Percentiles rank a stretch among this genome's conserved stretches.
These are phyloP conservation scores for Clavaria fumosa DNA, from an alignment of 768 basidiomycete species.

Conservation along the genomic window DNA sequence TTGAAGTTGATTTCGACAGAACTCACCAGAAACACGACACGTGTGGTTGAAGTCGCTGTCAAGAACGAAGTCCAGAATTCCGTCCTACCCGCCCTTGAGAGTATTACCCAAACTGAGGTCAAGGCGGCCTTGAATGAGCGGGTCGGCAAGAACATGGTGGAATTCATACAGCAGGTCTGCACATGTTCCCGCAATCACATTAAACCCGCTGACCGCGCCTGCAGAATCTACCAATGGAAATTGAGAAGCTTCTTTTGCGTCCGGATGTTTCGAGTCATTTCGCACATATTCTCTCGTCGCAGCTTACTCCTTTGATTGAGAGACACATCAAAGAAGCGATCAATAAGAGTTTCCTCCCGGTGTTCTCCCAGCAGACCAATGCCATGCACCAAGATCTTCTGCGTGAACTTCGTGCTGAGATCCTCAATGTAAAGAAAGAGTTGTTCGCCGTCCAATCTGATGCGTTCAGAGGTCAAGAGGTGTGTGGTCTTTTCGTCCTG, in stretches of 20 bases:
- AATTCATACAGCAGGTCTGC: conserved; percentile 59
- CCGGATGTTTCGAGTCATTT: conserved; percentile 68
- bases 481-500: conserved; percentile 18
- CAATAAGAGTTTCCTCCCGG: conserved; percentile 56
- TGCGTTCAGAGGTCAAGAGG: conserved; percentile 65
- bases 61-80: conserved; percentile 75
- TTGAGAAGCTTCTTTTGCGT: conserved; percentile 62
- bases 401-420: conserved; percentile 59
- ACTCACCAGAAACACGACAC: conserved; percentile 74
- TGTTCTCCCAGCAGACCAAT: conserved; percentile 59
- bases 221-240: conserved; percentile 65
- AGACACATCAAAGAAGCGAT: conserved; percentile 71
- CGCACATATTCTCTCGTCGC: conserved; percentile 54
- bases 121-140: conserved; percentile 65
- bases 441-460: conserved; percentile 72
- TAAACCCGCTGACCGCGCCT: background rate
- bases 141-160: conserved; percentile 55
- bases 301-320: conserved; percentile 63
- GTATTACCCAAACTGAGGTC: conserved; percentile 69
- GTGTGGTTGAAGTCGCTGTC: conserved; percentile 80
- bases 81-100: conserved; percentile 69
- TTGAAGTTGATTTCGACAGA: conserved; percentile 79
- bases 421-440: conserved; percentile 66
- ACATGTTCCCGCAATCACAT: conserved; percentile 9
- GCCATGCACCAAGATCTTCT: conserved; percentile 68